These are phyloP conservation scores for Quercus ilex DNA, from an alignment of 306 rosid genomes.

Conservation along the genomic window DNA sequence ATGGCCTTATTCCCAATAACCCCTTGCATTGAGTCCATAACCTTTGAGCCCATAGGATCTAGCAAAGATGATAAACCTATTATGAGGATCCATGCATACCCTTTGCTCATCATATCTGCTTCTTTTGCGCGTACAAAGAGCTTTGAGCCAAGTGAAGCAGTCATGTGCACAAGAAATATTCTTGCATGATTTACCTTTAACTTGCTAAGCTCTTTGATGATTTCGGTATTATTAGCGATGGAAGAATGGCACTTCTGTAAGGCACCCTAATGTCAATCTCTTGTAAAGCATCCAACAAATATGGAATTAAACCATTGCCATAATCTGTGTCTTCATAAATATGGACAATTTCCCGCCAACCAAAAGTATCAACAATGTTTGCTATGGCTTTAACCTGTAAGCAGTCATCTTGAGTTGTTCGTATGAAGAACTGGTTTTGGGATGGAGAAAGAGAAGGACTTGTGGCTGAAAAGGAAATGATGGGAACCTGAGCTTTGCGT, in stretches of 20 bases:
- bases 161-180: slow-evolving; percentile 36
- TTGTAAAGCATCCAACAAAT: slow-evolving; percentile 21
- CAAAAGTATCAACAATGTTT: slow-evolving; percentile 15
- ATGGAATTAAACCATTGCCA: slow-evolving; percentile 32
- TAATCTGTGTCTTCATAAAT: slow-evolving; percentile 37
- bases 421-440: slow-evolving; percentile 20
- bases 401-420: background rate
- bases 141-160: background rate
- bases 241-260: slow-evolving; percentile 16
- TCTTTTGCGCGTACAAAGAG: slow-evolving; percentile 19
- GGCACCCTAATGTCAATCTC: background rate
- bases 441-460: slow-evolving; percentile 33
- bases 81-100: slow-evolving; percentile 22
- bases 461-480: slow-evolving; percentile 24
- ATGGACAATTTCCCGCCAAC: slow-evolving; percentile 26
- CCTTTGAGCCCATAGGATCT: background rate
- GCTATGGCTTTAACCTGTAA: slow-evolving; percentile 20
- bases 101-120: slow-evolving; percentile 15
- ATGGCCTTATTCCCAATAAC: slow-evolving; percentile 32
- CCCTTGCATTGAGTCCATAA: slow-evolving; percentile 37
- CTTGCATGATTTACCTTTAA: background rate
- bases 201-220: slow-evolving; percentile 9
- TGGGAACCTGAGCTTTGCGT: slow-evolving; percentile 9
- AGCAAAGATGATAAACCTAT: slow-evolving; percentile 15
- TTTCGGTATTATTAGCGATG: background rate